These are phyloP conservation scores for Purpureocillium lavendulum DNA, from an alignment of 2,329 filamentous ascomycete species.

Conservation along the genomic window DNA sequence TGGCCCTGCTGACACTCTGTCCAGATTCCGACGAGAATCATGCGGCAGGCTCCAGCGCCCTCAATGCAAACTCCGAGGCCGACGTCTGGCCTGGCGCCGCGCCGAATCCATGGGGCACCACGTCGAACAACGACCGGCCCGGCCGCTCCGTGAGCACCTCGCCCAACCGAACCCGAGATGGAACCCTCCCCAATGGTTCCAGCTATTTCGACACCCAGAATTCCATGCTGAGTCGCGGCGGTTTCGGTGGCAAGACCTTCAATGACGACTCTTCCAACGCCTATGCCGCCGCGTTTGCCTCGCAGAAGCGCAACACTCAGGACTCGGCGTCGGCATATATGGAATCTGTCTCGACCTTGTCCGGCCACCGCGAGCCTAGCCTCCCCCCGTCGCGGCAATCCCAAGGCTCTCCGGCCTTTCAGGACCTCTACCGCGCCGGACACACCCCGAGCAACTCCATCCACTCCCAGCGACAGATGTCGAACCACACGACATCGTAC, in stretches of 20 bases:
- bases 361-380: slow-evolving; percentile 43
- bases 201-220: slow-evolving; percentile 34
- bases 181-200: slow-evolving; percentile 32
- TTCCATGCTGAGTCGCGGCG: slow-evolving; percentile 20
- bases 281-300: slow-evolving; percentile 15
- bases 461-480: slow-evolving; percentile 36
- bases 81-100: slow-evolving; percentile 44
- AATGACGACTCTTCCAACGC: slow-evolving; percentile 14
- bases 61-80: slow-evolving; percentile 60
- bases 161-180: slow-evolving; percentile 45
- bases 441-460: slow-evolving; percentile 36
- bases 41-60: slow-evolving; percentile 60
- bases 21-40: slow-evolving; percentile 30
- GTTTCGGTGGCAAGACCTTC: slow-evolving; percentile 14
- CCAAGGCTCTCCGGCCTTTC: slow-evolving; percentile 31
- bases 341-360: slow-evolving; percentile 17
- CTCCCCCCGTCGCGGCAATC: slow-evolving; percentile 48
- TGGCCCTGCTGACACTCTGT: slow-evolving; percentile 8
- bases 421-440: slow-evolving; percentile 21
- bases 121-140: too few relatives aligned
- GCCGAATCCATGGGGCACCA: slow-evolving; percentile 27
- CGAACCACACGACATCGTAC: slow-evolving; percentile 37
- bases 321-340: slow-evolving; percentile 31
- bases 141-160: slow-evolving; percentile 44
- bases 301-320: slow-evolving; percentile 23